Base-by-base conservation (phyloP, 768 basidiomycete genomes). In the Tylopilus intermedius region DNA sequence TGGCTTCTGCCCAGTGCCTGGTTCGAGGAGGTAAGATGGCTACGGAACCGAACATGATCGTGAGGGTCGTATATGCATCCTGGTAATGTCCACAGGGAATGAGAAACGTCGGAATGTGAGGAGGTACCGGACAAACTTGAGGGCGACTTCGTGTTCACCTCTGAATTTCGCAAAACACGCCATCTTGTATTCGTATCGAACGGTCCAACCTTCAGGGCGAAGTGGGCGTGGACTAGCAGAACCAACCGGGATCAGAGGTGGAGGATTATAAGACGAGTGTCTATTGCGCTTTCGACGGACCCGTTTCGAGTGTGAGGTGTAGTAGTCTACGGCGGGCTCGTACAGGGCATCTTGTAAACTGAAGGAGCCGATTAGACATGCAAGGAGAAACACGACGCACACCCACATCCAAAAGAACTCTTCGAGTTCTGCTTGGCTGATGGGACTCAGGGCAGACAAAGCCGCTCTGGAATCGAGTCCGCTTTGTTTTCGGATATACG, bases 1-100 rank as follows among this genome's bases (percentile, higher is more conserved):
- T 96, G 3, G 95, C 95, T 68, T 99, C 96, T 14, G 94, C 94
- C 95, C 96, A 98, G 30, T 95, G 79, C 66, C 98, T 99, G 2
- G 94, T 97, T 8, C 95, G 81, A 5, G 94, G 93, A 1, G 90
- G 90, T 8, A 96, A 72, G 46, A 90, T 87, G 5, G 84, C 83
- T 2, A 87, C 88, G 7, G 91, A 92, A 2, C 85, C 83, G 63
- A 97, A 95, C 88, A 96, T 94, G 51, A 87, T 83, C 46, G 84
- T 76, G 4, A 97, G 74, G 47, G 80, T 85, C 33, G 80, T 80
- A 72, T 95, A 95, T 10, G 91, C 92, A 61, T 96, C 94, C 69
- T 95, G 93, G 63, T 94, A 97, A 67, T 97, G 93, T 64, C 93
- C 94, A 47, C 8, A 47, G 8, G 27, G 5, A 18, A 63, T 53